Conservation (phyloP, 2,329 filamentous ascomycete genomes). For the Thielaviopsis ethacetica region DNA sequence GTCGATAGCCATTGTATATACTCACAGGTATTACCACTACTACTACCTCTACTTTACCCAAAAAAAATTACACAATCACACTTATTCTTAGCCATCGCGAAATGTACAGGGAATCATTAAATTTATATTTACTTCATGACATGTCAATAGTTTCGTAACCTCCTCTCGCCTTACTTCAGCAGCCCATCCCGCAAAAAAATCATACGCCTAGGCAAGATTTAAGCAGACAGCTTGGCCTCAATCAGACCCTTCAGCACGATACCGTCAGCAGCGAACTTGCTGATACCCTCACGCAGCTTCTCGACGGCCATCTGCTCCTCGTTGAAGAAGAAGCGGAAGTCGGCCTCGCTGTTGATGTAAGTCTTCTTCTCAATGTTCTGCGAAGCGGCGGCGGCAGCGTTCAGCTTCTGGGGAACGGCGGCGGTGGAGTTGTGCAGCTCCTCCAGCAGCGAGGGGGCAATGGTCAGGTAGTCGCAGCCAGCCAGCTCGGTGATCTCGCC, state of each 20-base stretch:
- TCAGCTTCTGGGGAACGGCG: slow-evolving; percentile 82
- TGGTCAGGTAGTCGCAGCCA: slow-evolving; percentile 97
- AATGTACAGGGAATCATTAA: neutral
- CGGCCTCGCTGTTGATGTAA: slow-evolving; percentile 78
- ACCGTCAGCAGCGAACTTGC: slow-evolving; percentile 95
- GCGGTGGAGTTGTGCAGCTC: slow-evolving; percentile 74
- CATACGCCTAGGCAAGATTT: slow-evolving; percentile 14
- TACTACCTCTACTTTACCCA: neutral
- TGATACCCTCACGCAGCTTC: slow-evolving; percentile 98
- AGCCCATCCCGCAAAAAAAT: neutral
- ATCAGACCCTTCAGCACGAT: slow-evolving; percentile 86
- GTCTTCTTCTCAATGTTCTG: slow-evolving; percentile 74
- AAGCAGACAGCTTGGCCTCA: slow-evolving; percentile 58
- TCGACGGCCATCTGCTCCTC: slow-evolving; percentile 98
- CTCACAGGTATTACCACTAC: too few species aligned
- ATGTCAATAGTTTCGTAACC: neutral
- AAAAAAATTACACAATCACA: neutral
- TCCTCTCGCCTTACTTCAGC: neutral
- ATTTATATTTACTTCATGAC: neutral
- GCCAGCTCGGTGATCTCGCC: slow-evolving; percentile 98
- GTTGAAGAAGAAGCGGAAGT: slow-evolving; percentile 99
- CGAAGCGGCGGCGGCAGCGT: slow-evolving; percentile 44
- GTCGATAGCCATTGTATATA: too few species aligned
- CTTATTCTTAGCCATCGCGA: neutral
- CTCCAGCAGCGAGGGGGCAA: slow-evolving; percentile 58